phyloP scores from a whole-genome alignment of 2,329 filamentous ascomycete species.

The Botrytis elliptica region DNA sequence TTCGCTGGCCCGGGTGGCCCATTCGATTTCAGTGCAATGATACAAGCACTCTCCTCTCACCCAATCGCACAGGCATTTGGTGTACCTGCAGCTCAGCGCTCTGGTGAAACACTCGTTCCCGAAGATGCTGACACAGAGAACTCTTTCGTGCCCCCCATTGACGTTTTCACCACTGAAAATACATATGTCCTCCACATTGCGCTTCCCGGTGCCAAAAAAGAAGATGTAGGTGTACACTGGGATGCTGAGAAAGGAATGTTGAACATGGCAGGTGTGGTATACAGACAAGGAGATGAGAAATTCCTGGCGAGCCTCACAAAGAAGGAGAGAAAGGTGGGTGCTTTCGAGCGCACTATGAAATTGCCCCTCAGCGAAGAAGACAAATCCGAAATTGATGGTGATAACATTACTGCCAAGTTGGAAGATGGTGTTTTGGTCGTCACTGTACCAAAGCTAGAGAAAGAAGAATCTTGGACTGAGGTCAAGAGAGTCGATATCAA shows the following conservation, averaged over 20 bases:
- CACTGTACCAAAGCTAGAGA: conserved; percentile 72
- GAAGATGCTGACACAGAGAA: conserved; percentile 37
- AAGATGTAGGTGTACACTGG: conserved; percentile 76
- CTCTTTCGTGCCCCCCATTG: conserved; percentile 63
- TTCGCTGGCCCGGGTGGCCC: conserved; percentile 28
- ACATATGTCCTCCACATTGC: conserved; percentile 70
- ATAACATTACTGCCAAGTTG: conserved; percentile 70
- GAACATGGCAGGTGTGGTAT: conserved; percentile 68
- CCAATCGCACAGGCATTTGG: conserved; percentile 35
- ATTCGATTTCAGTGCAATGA: conserved; percentile 36
- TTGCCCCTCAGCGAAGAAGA: conserved; percentile 54
- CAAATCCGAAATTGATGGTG: conserved; percentile 63
- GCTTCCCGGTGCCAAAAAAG: conserved; percentile 75
- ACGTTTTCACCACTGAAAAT: conserved; percentile 68
- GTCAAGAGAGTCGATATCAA: conserved; percentile 58
- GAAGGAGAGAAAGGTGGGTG: conserved; percentile 68
- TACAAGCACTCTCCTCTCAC: conserved; percentile 32
- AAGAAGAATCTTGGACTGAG: conserved; percentile 57
- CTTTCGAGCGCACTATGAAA: conserved; percentile 69
- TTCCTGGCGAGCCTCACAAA: conserved; percentile 60
- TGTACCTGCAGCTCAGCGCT: conserved; percentile 25
- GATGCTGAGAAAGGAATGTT: conserved; percentile 66
- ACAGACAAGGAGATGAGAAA: conserved; percentile 68
- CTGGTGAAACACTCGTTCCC: conserved; percentile 29
- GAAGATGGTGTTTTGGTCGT: conserved; percentile 75